Conservation (phyloP, 768 basidiomycete genomes). For the Tubosaeta brunneosetosa region DNA sequence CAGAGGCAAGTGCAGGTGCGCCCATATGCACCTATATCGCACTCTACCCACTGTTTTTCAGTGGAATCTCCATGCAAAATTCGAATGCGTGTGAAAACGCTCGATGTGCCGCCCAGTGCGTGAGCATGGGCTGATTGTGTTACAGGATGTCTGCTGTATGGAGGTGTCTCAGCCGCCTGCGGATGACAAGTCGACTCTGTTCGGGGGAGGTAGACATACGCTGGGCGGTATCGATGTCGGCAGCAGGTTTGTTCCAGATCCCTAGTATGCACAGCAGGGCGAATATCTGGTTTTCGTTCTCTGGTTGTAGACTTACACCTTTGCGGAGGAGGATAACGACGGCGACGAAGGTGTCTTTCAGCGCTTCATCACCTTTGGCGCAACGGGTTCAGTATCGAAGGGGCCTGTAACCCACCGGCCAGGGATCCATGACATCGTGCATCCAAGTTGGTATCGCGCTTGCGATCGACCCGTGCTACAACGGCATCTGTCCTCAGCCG, state of each 20-base stretch:
- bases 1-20: constrained; percentile 89
- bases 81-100: constrained; percentile 44
- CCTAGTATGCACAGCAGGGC: constrained; percentile 40
- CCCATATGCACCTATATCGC: not conserved
- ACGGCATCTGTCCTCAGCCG: constrained; percentile 14
- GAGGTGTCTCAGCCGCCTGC: constrained; percentile 9
- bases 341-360: constrained; percentile 56
- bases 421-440: constrained; percentile 18
- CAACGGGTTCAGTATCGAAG: constrained; percentile 89
- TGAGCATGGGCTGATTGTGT: not conserved
- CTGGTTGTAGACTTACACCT: not conserved
- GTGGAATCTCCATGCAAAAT: constrained; percentile 86
- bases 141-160: constrained; percentile 17
- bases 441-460: constrained; percentile 19
- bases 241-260: constrained; percentile 73
- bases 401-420: constrained; percentile 37
- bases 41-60: constrained; percentile 28
- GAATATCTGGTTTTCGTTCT: not conserved
- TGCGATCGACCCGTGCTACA: constrained; percentile 13
- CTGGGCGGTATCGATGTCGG: constrained; percentile 90
- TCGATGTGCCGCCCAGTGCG: constrained; percentile 62
- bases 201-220: constrained; percentile 73
- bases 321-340: constrained; percentile 26
- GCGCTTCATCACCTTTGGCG: constrained; percentile 84
- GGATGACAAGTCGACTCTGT: constrained; percentile 31